Evolutionary conservation across 1,284 basidiomycete genomes (phyloP), one percentile per base, ranked within the genome.

Genomic region (Trichosporon faecale): DNA sequence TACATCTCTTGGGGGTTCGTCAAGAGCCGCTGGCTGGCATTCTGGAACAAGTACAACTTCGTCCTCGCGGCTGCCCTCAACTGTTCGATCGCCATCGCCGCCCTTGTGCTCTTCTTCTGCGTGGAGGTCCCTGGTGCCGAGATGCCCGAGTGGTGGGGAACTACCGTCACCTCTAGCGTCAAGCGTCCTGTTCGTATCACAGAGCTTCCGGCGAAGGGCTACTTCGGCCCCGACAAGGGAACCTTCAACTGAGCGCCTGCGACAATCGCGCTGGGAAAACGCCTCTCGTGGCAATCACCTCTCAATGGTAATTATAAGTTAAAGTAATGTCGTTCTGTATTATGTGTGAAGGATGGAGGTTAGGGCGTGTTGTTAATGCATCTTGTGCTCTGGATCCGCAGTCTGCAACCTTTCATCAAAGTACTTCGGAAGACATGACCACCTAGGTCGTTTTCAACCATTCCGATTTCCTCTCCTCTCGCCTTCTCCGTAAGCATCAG

Each of bases 21-120:
- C 68, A 73, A 76, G 9, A 71, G 68, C 63, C 66, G 74, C 52
- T 72, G 72, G 40, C 73, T 80, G 37, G 78, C 75, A 16, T 82
- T 82, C 77, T 85, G 83, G 83, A 61, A 61, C 57, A 61, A 61
- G 57, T 94, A 92, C 87, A 94, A 94, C 85, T 95, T 91, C 80
- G 88, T 92, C 74, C 85, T 92, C 40, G 88, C 90, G 5, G 90
- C 90, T 18, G 89, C 86, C 4, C 87, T 91, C 64, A 89, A 91
- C 74, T 85, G 88, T 16, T 91, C 90, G 67, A 87, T 90, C 55
- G 88, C 88, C 64, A 77, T 92, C 65, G 77, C 85, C 16, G 74
- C 88, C 40, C 74, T 92, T 60, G 74, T 91, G 69, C 87, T 92
- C 70, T 93, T 92, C 85, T 88, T 93, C 74, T 71, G 80, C 18